Percentiles rank a stretch among this genome's conserved stretches.
phyloP scores from a whole-genome alignment of 2,329 filamentous ascomycete species.

The Scedosporium dehoogii region DNA sequence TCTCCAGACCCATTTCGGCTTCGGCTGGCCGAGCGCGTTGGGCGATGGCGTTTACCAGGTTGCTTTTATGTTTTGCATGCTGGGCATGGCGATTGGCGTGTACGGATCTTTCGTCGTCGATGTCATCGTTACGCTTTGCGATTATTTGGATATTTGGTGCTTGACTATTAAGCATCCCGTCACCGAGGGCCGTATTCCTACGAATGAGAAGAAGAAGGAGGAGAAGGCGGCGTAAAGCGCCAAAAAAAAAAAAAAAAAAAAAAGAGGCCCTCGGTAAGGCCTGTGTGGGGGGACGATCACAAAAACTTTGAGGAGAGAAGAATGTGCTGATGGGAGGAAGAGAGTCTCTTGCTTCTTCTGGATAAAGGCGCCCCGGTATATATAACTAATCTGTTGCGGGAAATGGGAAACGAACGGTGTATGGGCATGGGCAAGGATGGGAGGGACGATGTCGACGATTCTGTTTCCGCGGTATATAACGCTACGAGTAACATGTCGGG shows the following conservation, averaged over 20 bases:
- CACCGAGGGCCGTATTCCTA: conserved; percentile 28
- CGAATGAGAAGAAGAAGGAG: conserved; percentile 27
- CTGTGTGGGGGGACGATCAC: too few relatives aligned
- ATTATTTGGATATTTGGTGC: conserved; percentile 97
- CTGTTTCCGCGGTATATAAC: too few relatives aligned
- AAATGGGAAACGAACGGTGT: too few relatives aligned
- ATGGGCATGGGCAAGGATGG: too few relatives aligned
- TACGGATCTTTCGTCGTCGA: conserved; percentile 97
- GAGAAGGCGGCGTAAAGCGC: conserved; percentile 15
- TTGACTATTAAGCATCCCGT: conserved; percentile 86
- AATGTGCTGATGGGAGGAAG: too few relatives aligned
- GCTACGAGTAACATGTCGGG: too few relatives aligned
- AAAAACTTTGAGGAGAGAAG: too few relatives aligned
- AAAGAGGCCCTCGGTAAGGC: too few relatives aligned
- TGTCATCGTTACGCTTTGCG: conserved; percentile 94
- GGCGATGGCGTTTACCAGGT: conserved; percentile 78
- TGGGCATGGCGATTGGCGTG: conserved; percentile 78
- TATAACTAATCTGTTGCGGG: too few relatives aligned
- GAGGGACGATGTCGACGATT: too few relatives aligned
- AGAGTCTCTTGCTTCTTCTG: too few relatives aligned
- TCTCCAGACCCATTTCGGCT: conserved; percentile 47
- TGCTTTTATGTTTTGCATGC: conserved; percentile 78
- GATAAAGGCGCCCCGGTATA: too few relatives aligned
- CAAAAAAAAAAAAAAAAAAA: background rate
- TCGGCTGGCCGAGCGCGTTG: conserved; percentile 68